A percentile compares a stretch with the other conserved stretches of the same genome.
These are phyloP conservation scores for Tetracladium setigerum DNA, from an alignment of 495 filamentous ascomycete genomes.

Conservation along the genomic window DNA sequence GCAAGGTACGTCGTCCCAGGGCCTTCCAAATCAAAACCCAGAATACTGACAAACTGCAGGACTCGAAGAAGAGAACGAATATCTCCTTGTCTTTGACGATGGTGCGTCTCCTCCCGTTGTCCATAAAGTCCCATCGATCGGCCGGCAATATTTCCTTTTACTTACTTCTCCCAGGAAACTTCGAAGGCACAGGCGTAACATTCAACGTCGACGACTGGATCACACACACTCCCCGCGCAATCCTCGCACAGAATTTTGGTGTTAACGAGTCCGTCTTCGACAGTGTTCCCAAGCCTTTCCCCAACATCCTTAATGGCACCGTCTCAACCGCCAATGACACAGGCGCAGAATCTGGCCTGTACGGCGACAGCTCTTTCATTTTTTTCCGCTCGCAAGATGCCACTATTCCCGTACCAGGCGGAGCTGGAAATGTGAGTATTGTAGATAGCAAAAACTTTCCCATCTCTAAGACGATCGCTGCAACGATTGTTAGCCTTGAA, in stretches of 20 bases:
- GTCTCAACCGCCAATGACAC: constrained; percentile 40
- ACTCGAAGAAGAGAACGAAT: constrained; percentile 56
- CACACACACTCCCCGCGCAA: constrained; percentile 48
- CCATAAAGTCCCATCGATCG: background rate
- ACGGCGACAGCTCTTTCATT: constrained; percentile 48
- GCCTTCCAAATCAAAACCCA: too few relatives aligned
- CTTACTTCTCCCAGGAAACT: too few relatives aligned
- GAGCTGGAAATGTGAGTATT: constrained; percentile 49
- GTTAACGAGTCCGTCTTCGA: constrained; percentile 48
- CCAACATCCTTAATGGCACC: constrained; percentile 53
- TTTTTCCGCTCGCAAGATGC: constrained; percentile 45
- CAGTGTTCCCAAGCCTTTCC: constrained; percentile 45
- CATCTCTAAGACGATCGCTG: constrained; percentile 51
- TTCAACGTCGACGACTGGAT: constrained; percentile 62
- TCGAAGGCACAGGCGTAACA: constrained; percentile 29
- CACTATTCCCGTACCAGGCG: constrained; percentile 46
- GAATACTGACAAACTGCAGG: constrained; percentile 16
- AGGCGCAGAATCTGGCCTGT: constrained; percentile 37
- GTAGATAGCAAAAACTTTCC: constrained; percentile 58
- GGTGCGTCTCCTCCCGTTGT: constrained; percentile 38
- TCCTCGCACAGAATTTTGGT: constrained; percentile 61
- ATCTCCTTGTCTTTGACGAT: constrained; percentile 59
- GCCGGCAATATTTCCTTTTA: background rate
- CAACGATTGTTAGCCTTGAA: constrained; percentile 51
- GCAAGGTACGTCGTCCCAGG: constrained; percentile 16